Conservation (phyloP, 176 grass and related monocot genomes). For the Poa annua region DNA sequence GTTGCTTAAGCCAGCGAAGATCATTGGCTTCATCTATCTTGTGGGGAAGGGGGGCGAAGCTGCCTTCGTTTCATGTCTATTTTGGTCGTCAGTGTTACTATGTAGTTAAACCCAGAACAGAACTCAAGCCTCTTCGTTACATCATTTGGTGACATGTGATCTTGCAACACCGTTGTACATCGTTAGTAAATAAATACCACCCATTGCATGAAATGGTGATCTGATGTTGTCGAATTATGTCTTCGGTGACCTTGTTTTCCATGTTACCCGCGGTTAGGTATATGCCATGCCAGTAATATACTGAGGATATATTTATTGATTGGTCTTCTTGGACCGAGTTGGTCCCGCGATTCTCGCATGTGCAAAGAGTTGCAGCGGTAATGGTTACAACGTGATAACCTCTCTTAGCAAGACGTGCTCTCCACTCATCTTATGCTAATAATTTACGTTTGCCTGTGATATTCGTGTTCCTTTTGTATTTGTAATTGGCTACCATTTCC, state of each 20-base stretch:
- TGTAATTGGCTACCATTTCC: neutral
- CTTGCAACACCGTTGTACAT: slow-evolving; percentile 54
- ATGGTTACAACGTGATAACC: slow-evolving; percentile 25
- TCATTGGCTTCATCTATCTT: slow-evolving; percentile 32
- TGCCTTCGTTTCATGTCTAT: slow-evolving; percentile 38
- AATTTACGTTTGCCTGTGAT: neutral
- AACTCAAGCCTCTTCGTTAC: slow-evolving; percentile 42
- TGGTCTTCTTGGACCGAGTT: neutral
- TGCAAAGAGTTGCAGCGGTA: neutral
- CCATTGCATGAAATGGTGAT: neutral
- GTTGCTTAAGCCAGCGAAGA: slow-evolving; percentile 60
- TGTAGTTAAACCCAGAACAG: slow-evolving; percentile 57
- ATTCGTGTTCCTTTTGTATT: neutral
- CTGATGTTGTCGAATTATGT: neutral
- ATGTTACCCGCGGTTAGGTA: neutral
- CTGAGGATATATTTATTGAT: neutral
- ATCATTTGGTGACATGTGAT: slow-evolving; percentile 34
- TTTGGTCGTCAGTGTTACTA: slow-evolving; percentile 29
- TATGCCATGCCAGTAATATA: neutral
- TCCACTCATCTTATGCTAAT: neutral
- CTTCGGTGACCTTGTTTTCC: neutral
- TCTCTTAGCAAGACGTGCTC: slow-evolving; percentile 34
- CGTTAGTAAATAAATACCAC: slow-evolving; percentile 54
- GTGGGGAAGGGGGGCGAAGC: slow-evolving; percentile 46
- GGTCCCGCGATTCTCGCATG: neutral